A percentile compares a stretch with the other conserved stretches of the same genome.
These are phyloP conservation scores for Aspergillus kassunensis DNA, from an alignment of 495 filamentous ascomycete species.

Conservation along the genomic window DNA sequence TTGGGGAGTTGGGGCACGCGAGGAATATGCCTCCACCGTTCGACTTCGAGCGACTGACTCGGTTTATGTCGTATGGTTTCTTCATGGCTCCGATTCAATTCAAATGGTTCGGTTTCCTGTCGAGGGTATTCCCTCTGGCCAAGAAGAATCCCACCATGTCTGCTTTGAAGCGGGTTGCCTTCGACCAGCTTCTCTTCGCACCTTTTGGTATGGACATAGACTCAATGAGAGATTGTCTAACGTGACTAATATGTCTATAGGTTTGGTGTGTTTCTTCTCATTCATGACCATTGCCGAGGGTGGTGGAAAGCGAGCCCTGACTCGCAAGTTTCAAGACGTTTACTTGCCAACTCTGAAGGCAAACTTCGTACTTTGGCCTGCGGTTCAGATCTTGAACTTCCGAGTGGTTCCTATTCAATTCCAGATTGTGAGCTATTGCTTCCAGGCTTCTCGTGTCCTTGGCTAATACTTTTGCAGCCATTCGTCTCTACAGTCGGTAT, in stretches of 20 bases:
- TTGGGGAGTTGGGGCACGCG: slow-evolving; percentile 65
- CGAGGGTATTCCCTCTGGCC: slow-evolving; percentile 77
- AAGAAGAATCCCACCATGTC: slow-evolving; percentile 69
- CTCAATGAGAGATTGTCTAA: neutral
- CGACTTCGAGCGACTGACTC: slow-evolving; percentile 86
- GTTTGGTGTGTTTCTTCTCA: slow-evolving; percentile 84
- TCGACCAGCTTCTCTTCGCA: slow-evolving; percentile 95
- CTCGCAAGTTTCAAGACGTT: slow-evolving; percentile 84
- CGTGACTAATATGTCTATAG: slow-evolving; percentile 35
- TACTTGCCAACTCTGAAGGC: slow-evolving; percentile 93
- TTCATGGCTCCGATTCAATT: slow-evolving; percentile 95
- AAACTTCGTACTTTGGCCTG: slow-evolving; percentile 94
- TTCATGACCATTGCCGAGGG: slow-evolving; percentile 97
- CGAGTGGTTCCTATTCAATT: slow-evolving; percentile 91
- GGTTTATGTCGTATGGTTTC: slow-evolving; percentile 97
- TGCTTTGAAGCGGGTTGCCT: slow-evolving; percentile 81
- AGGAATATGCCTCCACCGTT: slow-evolving; percentile 72
- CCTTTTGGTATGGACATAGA: slow-evolving; percentile 63
- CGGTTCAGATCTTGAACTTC: slow-evolving; percentile 96
- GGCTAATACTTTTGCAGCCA: slow-evolving; percentile 52
- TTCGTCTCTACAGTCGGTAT: slow-evolving; percentile 97
- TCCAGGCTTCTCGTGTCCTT: neutral
- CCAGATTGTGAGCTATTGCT: slow-evolving; percentile 72
- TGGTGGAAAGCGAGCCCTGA: slow-evolving; percentile 74
- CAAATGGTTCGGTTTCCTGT: slow-evolving; percentile 90